These are phyloP conservation scores for Trichothecium sympodiale DNA, from an alignment of 2,329 filamentous ascomycete genomes.

Conservation along the genomic window DNA sequence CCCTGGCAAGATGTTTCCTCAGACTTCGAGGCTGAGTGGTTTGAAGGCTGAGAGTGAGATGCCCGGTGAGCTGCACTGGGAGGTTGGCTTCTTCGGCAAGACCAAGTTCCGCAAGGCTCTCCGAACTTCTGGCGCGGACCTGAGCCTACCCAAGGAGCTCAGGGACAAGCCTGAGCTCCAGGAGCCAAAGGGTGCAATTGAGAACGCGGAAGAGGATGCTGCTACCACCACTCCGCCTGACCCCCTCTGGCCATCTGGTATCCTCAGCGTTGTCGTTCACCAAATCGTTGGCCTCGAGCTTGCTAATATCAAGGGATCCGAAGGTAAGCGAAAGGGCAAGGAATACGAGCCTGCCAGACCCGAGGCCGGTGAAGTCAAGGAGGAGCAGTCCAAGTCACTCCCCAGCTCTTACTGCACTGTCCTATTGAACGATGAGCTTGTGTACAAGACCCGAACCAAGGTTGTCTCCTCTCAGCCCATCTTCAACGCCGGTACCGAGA, in stretches of 20 bases:
- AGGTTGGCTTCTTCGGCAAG: constrained; percentile 90
- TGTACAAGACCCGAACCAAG: constrained; percentile 92
- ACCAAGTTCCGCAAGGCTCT: constrained; percentile 77
- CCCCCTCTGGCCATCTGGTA: constrained; percentile 88
- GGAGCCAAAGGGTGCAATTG: constrained; percentile 73
- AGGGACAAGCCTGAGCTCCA: constrained; percentile 67
- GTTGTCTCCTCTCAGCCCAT: constrained; percentile 90
- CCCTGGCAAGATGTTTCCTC: constrained; percentile 84
- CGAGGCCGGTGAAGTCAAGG: constrained; percentile 71
- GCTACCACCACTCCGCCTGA: constrained; percentile 86
- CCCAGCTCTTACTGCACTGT: constrained; percentile 94
- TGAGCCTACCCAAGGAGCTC: constrained; percentile 61
- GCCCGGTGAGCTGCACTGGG: constrained; percentile 92
- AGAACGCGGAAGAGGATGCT: constrained; percentile 64
- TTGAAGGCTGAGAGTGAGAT: constrained; percentile 77
- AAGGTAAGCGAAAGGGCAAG: constrained; percentile 68
- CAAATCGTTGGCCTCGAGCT: constrained; percentile 93
- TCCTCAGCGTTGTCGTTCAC: constrained; percentile 78
- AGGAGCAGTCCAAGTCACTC: constrained; percentile 67
- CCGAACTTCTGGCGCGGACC: constrained; percentile 77
- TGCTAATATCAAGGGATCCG: constrained; percentile 78
- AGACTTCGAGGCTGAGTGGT: constrained; percentile 72
- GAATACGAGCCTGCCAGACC: constrained; percentile 84
- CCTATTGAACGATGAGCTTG: constrained; percentile 73
- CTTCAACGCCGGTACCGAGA: constrained; percentile 92